Conservation (phyloP, 2,329 filamentous ascomycete species). For the Botrytis hyacinthi region DNA sequence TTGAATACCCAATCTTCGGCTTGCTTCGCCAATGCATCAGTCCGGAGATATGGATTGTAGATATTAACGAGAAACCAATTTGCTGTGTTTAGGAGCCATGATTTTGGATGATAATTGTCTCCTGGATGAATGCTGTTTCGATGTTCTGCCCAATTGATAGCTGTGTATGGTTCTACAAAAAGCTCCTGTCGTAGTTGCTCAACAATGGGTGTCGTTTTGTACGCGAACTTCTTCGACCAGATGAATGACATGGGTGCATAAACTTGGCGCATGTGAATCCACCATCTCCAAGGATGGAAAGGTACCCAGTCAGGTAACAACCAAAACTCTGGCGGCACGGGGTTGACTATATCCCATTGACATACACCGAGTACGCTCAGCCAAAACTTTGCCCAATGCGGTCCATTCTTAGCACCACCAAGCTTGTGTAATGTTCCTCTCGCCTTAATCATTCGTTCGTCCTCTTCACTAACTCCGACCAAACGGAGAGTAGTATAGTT, state of each 20-base stretch:
- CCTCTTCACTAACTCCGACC: conserved; percentile 78
- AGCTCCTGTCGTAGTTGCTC: conserved; percentile 74
- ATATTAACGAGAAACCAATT: conserved; percentile 79
- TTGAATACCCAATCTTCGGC: conserved; percentile 82
- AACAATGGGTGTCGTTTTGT: conserved; percentile 72
- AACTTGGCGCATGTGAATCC: conserved; percentile 98
- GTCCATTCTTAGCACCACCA: conserved; percentile 77
- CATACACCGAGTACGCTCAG: conserved; percentile 78
- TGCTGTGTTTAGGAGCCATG: conserved; percentile 72
- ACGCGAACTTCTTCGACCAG: conserved; percentile 79
- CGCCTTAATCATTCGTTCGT: conserved; percentile 82
- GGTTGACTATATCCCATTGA: conserved; percentile 91
- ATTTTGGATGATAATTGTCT: conserved; percentile 94
- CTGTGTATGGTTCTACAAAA: conserved; percentile 73
- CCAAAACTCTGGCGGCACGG: conserved; percentile 91
- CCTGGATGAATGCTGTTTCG: conserved; percentile 75
- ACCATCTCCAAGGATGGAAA: conserved; percentile 90
- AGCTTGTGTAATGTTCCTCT: conserved; percentile 78
- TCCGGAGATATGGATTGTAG: conserved; percentile 75
- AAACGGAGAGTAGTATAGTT: conserved; percentile 83
- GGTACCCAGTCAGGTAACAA: conserved; percentile 88
- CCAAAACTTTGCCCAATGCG: conserved; percentile 99
- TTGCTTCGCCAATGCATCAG: conserved; percentile 60
- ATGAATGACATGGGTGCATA: conserved; percentile 89
- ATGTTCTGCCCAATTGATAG: conserved; percentile 73